A percentile compares a stretch with the other conserved stretches of the same genome.
Evolutionary conservation across 2,329 filamentous ascomycete species (phyloP).

Genomic region (Pestalotiopsis fici): DNA sequence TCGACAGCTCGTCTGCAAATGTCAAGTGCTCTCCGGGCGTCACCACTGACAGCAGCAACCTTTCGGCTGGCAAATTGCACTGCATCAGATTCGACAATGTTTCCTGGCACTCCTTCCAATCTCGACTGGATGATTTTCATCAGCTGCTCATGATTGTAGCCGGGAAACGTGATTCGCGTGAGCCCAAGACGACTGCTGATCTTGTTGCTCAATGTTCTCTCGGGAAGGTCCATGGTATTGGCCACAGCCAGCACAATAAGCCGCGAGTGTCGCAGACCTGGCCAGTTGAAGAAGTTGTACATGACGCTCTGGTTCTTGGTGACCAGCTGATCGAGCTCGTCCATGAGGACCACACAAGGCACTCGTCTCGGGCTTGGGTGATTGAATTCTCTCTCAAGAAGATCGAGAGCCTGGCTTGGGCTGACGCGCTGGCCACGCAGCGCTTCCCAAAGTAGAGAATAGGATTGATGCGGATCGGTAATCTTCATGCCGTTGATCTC

Average conservation of each 20-base stretch:
- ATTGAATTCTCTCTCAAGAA: slow-evolving; percentile 90
- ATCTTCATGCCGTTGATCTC: slow-evolving; percentile 99
- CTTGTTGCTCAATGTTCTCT: slow-evolving; percentile 95
- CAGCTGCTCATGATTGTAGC: slow-evolving; percentile 94
- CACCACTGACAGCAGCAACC: slow-evolving; percentile 93
- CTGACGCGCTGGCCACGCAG: slow-evolving; percentile 91
- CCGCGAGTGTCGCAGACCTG: slow-evolving; percentile 83
- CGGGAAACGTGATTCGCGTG: slow-evolving; percentile 93
- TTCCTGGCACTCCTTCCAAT: slow-evolving; percentile 81
- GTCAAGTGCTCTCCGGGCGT: slow-evolving; percentile 88
- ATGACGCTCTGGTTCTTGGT: slow-evolving; percentile 99
- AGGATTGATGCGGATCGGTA: slow-evolving; percentile 95
- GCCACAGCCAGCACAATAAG: slow-evolving; percentile 96
- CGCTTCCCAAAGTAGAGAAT: slow-evolving; percentile 93
- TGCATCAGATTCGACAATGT: slow-evolving; percentile 89
- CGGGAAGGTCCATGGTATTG: slow-evolving; percentile 98
- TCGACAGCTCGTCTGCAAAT: slow-evolving; percentile 96
- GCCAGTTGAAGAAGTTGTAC: slow-evolving; percentile 99
- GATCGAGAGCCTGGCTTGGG: slow-evolving; percentile 85
- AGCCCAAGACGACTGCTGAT: slow-evolving; percentile 90
- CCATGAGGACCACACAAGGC: slow-evolving; percentile 97
- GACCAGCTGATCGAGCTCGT: slow-evolving; percentile 95
- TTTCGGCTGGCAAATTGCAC: slow-evolving; percentile 96
- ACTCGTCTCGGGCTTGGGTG: slow-evolving; percentile 87
- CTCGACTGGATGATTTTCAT: slow-evolving; percentile 98